Evolutionary conservation across 768 basidiomycete species (phyloP), one percentile per base, ranked within the genome.

Genomic region (Amanita polypyramis): DNA sequence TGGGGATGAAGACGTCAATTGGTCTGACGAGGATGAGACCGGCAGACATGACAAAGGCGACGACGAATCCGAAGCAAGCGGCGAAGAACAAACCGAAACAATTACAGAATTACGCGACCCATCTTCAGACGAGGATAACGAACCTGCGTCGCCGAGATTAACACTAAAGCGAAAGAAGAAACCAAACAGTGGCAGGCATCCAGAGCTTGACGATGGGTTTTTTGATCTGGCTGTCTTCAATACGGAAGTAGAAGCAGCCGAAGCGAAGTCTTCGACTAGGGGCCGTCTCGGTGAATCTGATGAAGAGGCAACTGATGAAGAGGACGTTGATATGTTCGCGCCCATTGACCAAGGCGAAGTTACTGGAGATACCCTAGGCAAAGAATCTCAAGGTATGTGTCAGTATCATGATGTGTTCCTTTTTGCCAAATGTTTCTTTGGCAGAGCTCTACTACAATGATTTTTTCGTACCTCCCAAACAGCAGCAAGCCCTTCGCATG

Each of bases 211-310:
- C 62, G 95, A 98, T 60, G 79, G 73, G 11, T 98, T 98, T 68
- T 98, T 98, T 65, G 75, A 85, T 52, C 74, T 99, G 40, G 77
- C 79, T 23, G 72, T 79, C 15, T 99, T 99, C 70, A 96, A 98
- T 57, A 74, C 80, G 2, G 80, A 92, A 60, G 83, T 84, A 2
- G 87, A 89, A 60, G 77, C 76, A 54, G 76, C 80, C 2, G 93
- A 95, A 62, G 76, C 81, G 11, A 73, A 65, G 50, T 70, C 67
- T 12, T 71, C 76, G 8, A 80, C 81, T 2, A 69, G 68, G 56
- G 91, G 89, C 15, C 68, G 65, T 21, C 69, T 87, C 19, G 72
- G 74, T 56, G 63, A 65, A 20, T 32, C 39, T 5, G 62, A 72
- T 30, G 69, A 65, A 29, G 75, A 74, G n/a, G n/a, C n/a, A 34